Evolutionary conservation across 75 land plant genomes (phyloP), one percentile per base, ranked within the genome.

Genomic region (Gnetum montanum): DNA sequence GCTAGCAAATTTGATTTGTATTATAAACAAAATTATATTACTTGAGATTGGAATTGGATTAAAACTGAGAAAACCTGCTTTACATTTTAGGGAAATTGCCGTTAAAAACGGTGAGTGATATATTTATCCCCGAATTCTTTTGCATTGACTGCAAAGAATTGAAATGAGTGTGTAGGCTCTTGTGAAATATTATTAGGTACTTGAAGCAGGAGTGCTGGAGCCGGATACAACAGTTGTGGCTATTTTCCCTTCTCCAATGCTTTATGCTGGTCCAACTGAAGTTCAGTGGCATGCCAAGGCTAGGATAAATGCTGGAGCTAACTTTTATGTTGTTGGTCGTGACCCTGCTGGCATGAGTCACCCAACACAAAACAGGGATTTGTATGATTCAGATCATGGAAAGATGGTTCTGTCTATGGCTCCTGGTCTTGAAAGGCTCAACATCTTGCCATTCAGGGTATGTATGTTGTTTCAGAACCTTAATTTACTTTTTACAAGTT

Each of bases 281-380:
- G 98, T 94, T 27, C 96, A 94, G 37, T 94, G 98, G 98, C 98
- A 94, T 70, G 98, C 98, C 25, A 94, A 94, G 63, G 87, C 91
- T 34, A 65, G 96, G 19, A 78, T 94, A 40, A 94, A 94, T 74
- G 96, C 96, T 0, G 98, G 91, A 6, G 98, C 91, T 8, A 73
- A 94, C 68, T 94, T 94, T 67, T 90, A 94, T 40, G 90, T 94
- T 47, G 98, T 94, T 4, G 98, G 98, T 15, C 79, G 96, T 44
- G 96, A 94, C 64, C 99, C 99, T 48, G 96, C 96, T 65, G 99
- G 99, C 29, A 95, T 95, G 99, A 75, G 85, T 50, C 96, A 95
- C 44, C 99, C 99, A 28, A 86, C 82, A 13, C 80, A 86, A 43
- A 86, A 83, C 49, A 79, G 88, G 46, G 99, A 95, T 51, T 71